Base-by-base conservation (phyloP, 2,329 filamentous ascomycete genomes). In the Aspergillus sp. region DNA sequence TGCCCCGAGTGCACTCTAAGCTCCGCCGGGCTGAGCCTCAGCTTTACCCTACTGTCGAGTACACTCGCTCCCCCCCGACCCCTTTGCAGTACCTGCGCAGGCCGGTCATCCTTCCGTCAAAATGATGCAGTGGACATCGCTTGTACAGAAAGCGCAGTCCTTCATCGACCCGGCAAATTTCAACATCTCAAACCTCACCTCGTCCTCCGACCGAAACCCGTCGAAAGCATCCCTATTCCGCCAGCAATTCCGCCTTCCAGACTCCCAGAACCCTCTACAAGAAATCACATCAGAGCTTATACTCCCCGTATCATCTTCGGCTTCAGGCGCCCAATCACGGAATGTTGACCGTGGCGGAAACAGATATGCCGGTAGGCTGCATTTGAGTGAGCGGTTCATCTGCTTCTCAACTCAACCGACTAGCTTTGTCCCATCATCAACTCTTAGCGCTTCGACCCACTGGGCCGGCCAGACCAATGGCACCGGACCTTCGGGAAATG, bases 261-360 rank as follows among this genome's bases (percentile, higher is more conserved):
- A 91, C 70, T 89, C 91, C 40, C 93, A 99, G 77, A 93, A 90
- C 62, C 95, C 95, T 56, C 84, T 98, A 57, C 92, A 96, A 78
- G 95, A 99, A 80, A 97, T 99, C 77, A 92, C 90, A 60, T 93
- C 95, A 70, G 95, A 99, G 80, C 86, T 99, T 59, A 96, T 92
- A 56, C 90, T 99, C 58, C 88, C 89, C 55, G 87, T 85, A 61
- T 85, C 86, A 63, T 90, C 80, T 66, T 74, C 68, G 62, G 17
- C 35, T 12, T 33, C 52, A 49, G 87, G 88, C 60, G 90, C 91
- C 66, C 69, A 72, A 14, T 55, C 66, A 63, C 84, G 85, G 64
- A 81, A 84, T 57, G 66, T 77, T 55, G 86, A 87, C 58, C 83
- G 85, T 33, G 58, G 70, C 66, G 91, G 91, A 65, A 96, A 90